These are phyloP conservation scores for Calamus simplicifolius DNA, from an alignment of 176 grass and related monocot genomes.

Conservation along the genomic window DNA sequence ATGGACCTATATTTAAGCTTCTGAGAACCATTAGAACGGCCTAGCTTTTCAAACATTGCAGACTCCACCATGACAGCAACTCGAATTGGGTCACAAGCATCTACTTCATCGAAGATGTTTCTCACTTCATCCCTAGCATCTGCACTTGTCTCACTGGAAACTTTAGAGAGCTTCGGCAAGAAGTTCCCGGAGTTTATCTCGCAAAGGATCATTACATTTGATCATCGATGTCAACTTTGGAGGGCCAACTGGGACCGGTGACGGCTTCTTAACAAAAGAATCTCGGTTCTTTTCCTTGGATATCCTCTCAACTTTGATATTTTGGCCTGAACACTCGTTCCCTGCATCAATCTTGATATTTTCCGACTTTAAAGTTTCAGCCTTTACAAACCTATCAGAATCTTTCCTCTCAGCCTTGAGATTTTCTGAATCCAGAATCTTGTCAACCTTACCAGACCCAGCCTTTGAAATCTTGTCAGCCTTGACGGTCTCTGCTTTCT, in stretches of 20 bases:
- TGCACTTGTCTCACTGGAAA: slow-evolving; percentile 51
- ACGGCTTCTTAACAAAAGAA: slow-evolving; percentile 21
- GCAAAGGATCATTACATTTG: slow-evolving; percentile 56
- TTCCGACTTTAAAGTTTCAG: background rate
- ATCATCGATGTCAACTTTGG: slow-evolving; percentile 53
- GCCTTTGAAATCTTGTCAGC: slow-evolving; percentile 13
- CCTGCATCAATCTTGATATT: background rate
- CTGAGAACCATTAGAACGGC: slow-evolving; percentile 47
- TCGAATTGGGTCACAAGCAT: slow-evolving; percentile 63
- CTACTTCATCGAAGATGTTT: slow-evolving; percentile 54
- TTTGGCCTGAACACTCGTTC: background rate
- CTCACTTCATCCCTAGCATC: slow-evolving; percentile 55
- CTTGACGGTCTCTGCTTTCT: slow-evolving; percentile 13
- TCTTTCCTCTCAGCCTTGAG: slow-evolving; percentile 17
- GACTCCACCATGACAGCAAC: slow-evolving; percentile 70
- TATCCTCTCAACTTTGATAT: slow-evolving; percentile 11
- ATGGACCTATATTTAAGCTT: slow-evolving; percentile 82
- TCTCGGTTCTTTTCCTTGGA: slow-evolving; percentile 1
- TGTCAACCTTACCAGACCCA: background rate
- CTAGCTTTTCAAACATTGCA: slow-evolving; percentile 57
- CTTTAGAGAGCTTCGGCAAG: slow-evolving; percentile 61
- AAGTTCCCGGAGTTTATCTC: slow-evolving; percentile 63
- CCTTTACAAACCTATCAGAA: background rate
- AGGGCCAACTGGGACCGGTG: slow-evolving; percentile 20
- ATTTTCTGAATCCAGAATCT: background rate